phyloP scores from a whole-genome alignment of 768 basidiomycete genomes.

The Termitomyces sp. region DNA sequence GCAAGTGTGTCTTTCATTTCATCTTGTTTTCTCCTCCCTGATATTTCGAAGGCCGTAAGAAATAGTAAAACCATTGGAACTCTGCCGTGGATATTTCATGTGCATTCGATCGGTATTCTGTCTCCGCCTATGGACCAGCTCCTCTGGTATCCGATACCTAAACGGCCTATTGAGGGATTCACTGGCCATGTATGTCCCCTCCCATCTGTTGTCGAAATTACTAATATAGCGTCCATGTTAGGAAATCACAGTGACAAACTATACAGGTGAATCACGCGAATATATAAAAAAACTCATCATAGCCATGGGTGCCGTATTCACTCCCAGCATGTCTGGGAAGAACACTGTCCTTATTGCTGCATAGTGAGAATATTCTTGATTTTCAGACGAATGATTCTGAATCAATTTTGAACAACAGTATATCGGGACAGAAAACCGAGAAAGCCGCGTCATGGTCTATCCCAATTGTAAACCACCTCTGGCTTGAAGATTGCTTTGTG shows the following conservation, averaged over 20 bases:
- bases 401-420: slow-evolving; percentile 18
- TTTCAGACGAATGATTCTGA: background rate
- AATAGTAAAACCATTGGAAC: slow-evolving; percentile 64
- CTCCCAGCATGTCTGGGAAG: slow-evolving; percentile 69
- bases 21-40: background rate
- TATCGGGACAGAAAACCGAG: slow-evolving; percentile 53
- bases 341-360: slow-evolving; percentile 85
- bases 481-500: slow-evolving; percentile 88
- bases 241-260: slow-evolving; percentile 85
- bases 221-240: slow-evolving; percentile 19
- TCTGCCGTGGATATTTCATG: slow-evolving; percentile 78
- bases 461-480: slow-evolving; percentile 82
- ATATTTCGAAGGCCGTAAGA: slow-evolving; percentile 47
- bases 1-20: slow-evolving; percentile 38
- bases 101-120: slow-evolving; percentile 56
- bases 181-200: slow-evolving; percentile 44
- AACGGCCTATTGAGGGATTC: slow-evolving; percentile 53
- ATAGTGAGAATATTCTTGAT: slow-evolving; percentile 44
- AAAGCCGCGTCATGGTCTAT: slow-evolving; percentile 80
- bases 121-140: slow-evolving; percentile 67
- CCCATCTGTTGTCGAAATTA: background rate
- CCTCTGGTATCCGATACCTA: slow-evolving; percentile 80
- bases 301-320: slow-evolving; percentile 74
- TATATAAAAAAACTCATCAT: slow-evolving; percentile 82
- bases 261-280: slow-evolving; percentile 80